These are phyloP conservation scores for Globisporangium camurandrum DNA, from an alignment of 352 stramenopile genomes.

Conservation along the genomic window DNA sequence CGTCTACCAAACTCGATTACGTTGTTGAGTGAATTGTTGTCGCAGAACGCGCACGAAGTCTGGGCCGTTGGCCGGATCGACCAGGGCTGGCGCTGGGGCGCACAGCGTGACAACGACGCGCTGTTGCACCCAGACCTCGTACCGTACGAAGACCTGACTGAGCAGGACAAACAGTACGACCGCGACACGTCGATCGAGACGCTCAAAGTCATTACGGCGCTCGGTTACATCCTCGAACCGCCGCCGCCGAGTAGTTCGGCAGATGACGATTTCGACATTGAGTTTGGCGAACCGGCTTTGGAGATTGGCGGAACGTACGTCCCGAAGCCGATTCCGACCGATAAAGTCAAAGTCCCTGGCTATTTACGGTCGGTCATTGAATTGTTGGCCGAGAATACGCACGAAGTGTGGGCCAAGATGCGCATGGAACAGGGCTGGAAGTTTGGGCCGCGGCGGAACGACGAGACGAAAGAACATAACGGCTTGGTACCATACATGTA, in stretches of 20 bases:
- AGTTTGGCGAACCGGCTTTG: constrained; percentile 41
- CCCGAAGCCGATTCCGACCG: constrained; percentile 53
- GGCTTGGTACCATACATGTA: constrained; percentile 76
- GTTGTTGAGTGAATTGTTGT: constrained; percentile 53
- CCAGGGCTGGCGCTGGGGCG: constrained; percentile 63
- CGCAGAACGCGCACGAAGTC: constrained; percentile 74
- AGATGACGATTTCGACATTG: constrained; percentile 49
- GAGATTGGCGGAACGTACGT: constrained; percentile 52
- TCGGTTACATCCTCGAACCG: constrained; percentile 66
- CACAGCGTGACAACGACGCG: constrained; percentile 55
- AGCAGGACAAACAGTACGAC: constrained; percentile 78
- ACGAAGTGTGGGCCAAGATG: constrained; percentile 80
- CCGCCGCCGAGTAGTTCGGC: constrained; percentile 23
- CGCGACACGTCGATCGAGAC: constrained; percentile 71
- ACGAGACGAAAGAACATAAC: constrained; percentile 66
- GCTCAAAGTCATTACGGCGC: constrained; percentile 68
- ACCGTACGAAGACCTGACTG: constrained; percentile 62
- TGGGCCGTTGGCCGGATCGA: constrained; percentile 66
- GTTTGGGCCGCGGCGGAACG: constrained; percentile 55
- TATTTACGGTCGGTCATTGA: constrained; percentile 67
- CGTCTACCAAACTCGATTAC: constrained; percentile 56
- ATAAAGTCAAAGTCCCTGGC: constrained; percentile 46
- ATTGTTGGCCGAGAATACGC: constrained; percentile 69
- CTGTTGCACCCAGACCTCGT: constrained; percentile 63
- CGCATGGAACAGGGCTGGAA: constrained; percentile 75